Percentiles rank a stretch among this genome's conserved stretches.
Conservation (phyloP, 2,329 filamentous ascomycete genomes). For the Dactylellina sp. region DNA sequence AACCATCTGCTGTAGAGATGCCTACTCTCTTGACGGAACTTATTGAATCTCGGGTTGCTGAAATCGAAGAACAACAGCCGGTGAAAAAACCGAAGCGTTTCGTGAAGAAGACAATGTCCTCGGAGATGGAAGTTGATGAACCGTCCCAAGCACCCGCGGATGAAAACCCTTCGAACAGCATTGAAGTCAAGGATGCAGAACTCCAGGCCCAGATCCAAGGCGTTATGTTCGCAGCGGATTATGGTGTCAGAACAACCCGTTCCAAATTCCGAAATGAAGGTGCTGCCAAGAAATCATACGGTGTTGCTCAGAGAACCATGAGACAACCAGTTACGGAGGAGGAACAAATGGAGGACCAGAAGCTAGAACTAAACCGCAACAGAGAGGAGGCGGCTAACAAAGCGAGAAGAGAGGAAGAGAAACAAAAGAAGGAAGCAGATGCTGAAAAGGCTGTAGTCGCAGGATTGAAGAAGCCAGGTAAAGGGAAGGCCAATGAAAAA, state of each 20-base stretch:
- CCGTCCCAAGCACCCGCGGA: not conserved
- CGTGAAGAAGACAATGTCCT: conserved; percentile 10
- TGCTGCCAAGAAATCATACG: conserved; percentile 50
- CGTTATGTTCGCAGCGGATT: conserved; percentile 48
- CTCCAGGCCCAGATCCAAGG: conserved; percentile 35
- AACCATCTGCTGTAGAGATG: conserved; percentile 50
- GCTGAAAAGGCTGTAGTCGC: not conserved
- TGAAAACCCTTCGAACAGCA: conserved; percentile 9
- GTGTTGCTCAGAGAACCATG: conserved; percentile 49
- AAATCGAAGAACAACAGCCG: conserved; percentile 44
- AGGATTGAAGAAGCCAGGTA: conserved; percentile 16
- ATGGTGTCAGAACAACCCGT: conserved; percentile 50
- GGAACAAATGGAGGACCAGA: conserved; percentile 45
- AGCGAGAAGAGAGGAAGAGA: conserved; percentile 31
- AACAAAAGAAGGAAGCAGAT: conserved; percentile 13
- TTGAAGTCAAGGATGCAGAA: conserved; percentile 24
- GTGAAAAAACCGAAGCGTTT: conserved; percentile 30
- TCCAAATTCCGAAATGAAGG: conserved; percentile 51
- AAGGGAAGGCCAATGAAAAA: conserved; percentile 22
- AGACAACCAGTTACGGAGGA: conserved; percentile 47
- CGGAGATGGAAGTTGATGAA: conserved; percentile 1
- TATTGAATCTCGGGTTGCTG: conserved; percentile 46
- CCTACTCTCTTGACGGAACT: conserved; percentile 39
- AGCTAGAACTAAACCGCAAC: conserved; percentile 39
- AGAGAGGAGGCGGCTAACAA: conserved; percentile 28